phyloP scores from a whole-genome alignment of 2,329 filamentous ascomycete species.

The Teratosphaeria zuluensis region DNA sequence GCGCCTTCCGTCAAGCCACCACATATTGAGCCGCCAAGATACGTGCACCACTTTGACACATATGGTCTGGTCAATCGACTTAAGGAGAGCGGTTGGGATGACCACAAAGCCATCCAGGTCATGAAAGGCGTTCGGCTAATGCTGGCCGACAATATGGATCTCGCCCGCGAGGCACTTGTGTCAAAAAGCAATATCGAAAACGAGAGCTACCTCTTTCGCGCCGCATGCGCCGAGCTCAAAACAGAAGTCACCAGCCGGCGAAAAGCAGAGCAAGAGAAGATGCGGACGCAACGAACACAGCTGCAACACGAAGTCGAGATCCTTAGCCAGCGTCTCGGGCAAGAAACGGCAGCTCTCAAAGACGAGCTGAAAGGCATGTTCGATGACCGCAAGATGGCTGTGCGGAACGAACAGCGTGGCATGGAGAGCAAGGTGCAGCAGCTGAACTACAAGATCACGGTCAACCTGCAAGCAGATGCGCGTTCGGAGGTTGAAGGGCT shows the following conservation, averaged over 20 bases:
- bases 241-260: conserved; percentile 76
- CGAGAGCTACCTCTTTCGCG: conserved; percentile 83
- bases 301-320: conserved; percentile 96
- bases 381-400: conserved; percentile 88
- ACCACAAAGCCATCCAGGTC: conserved; percentile 65
- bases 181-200: conserved; percentile 92
- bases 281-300: conserved; percentile 72
- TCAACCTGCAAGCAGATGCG: conserved; percentile 77
- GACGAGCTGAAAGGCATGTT: conserved; percentile 94
- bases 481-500: conserved; percentile 87
- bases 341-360: conserved; percentile 71
- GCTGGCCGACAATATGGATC: conserved; percentile 67
- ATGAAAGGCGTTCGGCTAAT: conserved; percentile 87
- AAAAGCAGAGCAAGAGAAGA: conserved; percentile 66
- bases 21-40: conserved; percentile 63
- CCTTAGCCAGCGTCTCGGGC: conserved; percentile 69
- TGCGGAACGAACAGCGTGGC: conserved; percentile 74
- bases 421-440: conserved; percentile 82
- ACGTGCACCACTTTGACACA: conserved; percentile 94
- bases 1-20: conserved; percentile 42
- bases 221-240: conserved; percentile 82
- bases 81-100: conserved; percentile 58
- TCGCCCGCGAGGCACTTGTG: conserved; percentile 70
- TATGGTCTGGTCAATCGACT: conserved; percentile 81
- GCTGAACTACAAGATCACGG: conserved; percentile 92